These are phyloP conservation scores for Podospora australis DNA, from an alignment of 495 filamentous ascomycete species.

Conservation along the genomic window DNA sequence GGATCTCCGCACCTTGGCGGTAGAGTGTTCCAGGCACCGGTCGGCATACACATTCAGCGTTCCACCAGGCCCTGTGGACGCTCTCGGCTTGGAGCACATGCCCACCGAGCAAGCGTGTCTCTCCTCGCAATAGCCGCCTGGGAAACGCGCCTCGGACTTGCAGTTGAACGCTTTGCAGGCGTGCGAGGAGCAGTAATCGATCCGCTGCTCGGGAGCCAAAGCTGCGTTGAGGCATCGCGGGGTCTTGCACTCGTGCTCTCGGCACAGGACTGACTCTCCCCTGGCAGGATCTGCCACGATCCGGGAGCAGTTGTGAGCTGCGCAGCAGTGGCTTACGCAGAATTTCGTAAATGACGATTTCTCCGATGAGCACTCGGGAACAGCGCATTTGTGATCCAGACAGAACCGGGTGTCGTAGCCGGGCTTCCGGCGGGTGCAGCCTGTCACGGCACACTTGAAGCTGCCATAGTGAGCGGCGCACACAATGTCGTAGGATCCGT, in stretches of 20 bases:
- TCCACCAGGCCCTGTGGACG: background rate
- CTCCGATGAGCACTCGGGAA: background rate
- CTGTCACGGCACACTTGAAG: conserved; percentile 1
- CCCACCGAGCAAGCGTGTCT: conserved; percentile 9
- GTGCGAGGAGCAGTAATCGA: conserved; percentile 11
- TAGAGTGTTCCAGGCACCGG: conserved; percentile 5
- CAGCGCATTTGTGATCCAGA: conserved; percentile 8
- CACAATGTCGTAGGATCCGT: conserved; percentile 7
- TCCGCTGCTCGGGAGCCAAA: background rate
- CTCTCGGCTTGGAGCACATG: conserved; percentile 4
- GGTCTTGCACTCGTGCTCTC: background rate
- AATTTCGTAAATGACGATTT: background rate
- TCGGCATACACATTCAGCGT: conserved; percentile 1
- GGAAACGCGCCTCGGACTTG: background rate
- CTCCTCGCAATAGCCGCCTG: conserved; percentile 4
- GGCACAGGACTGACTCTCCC: background rate
- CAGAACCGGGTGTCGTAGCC: conserved; percentile 5
- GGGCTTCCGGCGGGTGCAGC: conserved; percentile 6
- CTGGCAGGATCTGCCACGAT: background rate
- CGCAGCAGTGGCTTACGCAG: conserved; percentile 1
- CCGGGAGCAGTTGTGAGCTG: background rate
- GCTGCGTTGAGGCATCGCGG: background rate
- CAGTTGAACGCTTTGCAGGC: conserved; percentile 1
- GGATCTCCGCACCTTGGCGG: background rate
- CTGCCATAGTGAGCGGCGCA: conserved; percentile 15